Percentiles rank a stretch among this genome's conserved stretches.
These are phyloP conservation scores for Phytophthora niederhauseri DNA, from an alignment of 352 stramenopile species.

Conservation along the genomic window DNA sequence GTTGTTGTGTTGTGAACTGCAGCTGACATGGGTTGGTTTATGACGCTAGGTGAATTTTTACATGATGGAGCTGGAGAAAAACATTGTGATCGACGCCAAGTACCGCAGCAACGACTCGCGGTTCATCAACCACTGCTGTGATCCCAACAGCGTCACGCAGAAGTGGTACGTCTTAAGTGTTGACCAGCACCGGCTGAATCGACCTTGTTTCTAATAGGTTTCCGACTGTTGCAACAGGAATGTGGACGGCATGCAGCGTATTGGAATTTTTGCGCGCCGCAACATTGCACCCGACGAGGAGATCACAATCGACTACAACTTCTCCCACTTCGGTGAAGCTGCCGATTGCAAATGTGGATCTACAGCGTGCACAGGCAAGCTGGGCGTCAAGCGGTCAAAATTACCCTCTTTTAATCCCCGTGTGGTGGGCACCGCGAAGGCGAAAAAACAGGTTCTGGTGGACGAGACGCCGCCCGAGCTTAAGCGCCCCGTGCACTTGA, in stretches of 20 bases:
- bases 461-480: conserved; percentile 54
- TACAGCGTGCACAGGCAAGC: conserved; percentile 71
- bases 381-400: conserved; percentile 74
- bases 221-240: conserved; percentile 43
- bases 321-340: conserved; percentile 81
- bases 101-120: conserved; percentile 93
- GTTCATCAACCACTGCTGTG: conserved; percentile 97
- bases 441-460: conserved; percentile 33
- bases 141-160: conserved; percentile 94
- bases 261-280: conserved; percentile 79
- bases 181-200: neutral
- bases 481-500: conserved; percentile 64
- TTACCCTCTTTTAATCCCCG: conserved; percentile 32
- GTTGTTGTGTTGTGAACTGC: neutral
- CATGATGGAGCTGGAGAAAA: conserved; percentile 89
- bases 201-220: neutral
- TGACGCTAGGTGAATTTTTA: conserved; percentile 74
- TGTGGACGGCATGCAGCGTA: conserved; percentile 71
- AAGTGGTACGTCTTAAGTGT: conserved; percentile 73
- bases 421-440: conserved; percentile 20
- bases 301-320: conserved; percentile 90
- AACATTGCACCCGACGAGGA: conserved; percentile 65
- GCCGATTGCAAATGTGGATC: conserved; percentile 82
- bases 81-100: conserved; percentile 86
- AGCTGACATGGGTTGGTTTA: neutral